Evolutionary conservation across 129 eudicot species (phyloP), one percentile per base, ranked within the genome.

Genomic region (Saussurea involucrata): DNA sequence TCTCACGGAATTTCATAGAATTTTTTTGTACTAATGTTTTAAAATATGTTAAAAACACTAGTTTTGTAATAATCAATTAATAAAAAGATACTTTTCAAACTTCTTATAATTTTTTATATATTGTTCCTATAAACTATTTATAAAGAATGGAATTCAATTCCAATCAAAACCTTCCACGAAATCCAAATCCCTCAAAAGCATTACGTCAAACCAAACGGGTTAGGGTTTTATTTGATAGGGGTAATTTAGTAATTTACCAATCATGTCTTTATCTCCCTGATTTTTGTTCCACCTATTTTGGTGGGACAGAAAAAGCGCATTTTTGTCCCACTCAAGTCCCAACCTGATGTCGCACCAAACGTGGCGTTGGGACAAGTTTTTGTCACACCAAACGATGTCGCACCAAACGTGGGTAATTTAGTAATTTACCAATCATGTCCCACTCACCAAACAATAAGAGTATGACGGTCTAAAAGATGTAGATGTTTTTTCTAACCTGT

Each of bases 401-500:
- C n/a, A n/a, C n/a, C n/a, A n/a, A n/a, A n/a, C n/a, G n/a, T n/a
- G n/a, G n/a, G n/a, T n/a, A n/a, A n/a, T n/a, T n/a, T n/a, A n/a
- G n/a, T n/a, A n/a, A n/a, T n/a, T n/a, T n/a, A n/a, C n/a, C n/a
- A n/a, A n/a, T 37, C 12, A 8, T 1, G 12, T 37, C 46, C 46
- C 12, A 2, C 46, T 37, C 12, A 37, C 46, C 46, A n/a, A n/a
- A n/a, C n/a, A n/a, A n/a, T n/a, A n/a, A n/a, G n/a, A n/a, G n/a
- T n/a, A n/a, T n/a, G n/a, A n/a, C n/a, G 29, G 29, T 3, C 29
- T 27, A 27, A 27, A 27, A 5, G 21, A 17, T 8, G 61, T 28
- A 72, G 44, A 71, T 20, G 78, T 21, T 29, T 42, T 27, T 46
- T 25, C 75, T 73, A 22, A 95, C 99, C 99, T 95, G 99, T 76